Evolutionary conservation across 352 stramenopile genomes (phyloP).

Genomic region (Phytophthora uliginosa): DNA sequence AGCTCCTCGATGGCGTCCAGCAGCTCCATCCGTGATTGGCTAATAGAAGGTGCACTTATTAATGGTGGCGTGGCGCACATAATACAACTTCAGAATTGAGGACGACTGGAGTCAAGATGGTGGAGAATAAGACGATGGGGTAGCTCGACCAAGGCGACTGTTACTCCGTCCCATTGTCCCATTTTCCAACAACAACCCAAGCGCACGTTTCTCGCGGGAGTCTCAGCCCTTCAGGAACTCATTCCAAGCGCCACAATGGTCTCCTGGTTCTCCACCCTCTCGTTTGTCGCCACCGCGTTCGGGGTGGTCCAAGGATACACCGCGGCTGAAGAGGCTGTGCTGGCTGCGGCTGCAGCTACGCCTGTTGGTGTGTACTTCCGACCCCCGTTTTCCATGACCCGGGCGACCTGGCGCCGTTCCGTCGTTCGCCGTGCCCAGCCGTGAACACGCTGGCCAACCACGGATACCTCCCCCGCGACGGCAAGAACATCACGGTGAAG

Average conservation of each 20-base stretch:
- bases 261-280: not conserved
- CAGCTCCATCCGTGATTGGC: conserved; percentile 54
- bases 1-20: conserved; percentile 66
- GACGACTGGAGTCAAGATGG: not conserved
- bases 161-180: not conserved
- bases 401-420: conserved; percentile 22
- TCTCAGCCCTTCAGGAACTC: not conserved
- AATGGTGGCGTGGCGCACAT: conserved; percentile 7
- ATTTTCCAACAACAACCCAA: not conserved
- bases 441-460: conserved; percentile 67
- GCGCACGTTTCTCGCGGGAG: not conserved
- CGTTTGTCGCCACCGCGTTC: not conserved
- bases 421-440: conserved; percentile 50
- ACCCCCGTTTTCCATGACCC: conserved; percentile 24
- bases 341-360: not conserved
- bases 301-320: conserved; percentile 11
- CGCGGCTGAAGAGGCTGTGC: not conserved
- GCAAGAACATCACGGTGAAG: conserved; percentile 37
- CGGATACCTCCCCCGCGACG: conserved; percentile 45
- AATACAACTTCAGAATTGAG: not conserved
- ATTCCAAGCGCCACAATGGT: not conserved
- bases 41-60: not conserved
- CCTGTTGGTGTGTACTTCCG: conserved; percentile 32
- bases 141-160: not conserved
- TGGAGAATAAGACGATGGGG: not conserved